phyloP scores from a whole-genome alignment of 1,139 yeast species.

The Lizanozyma gosingica region DNA sequence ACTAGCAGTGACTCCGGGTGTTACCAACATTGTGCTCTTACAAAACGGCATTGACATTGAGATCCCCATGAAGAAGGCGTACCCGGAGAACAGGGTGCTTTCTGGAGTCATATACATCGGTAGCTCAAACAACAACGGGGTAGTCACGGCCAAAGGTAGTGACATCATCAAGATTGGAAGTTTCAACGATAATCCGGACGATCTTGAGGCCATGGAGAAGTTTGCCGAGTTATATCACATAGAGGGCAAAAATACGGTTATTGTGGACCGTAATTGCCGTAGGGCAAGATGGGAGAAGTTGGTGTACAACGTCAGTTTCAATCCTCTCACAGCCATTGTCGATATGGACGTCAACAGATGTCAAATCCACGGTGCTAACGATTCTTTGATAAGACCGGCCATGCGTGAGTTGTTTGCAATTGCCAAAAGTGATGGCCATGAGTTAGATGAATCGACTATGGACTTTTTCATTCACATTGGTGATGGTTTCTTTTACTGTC shows the following conservation, averaged over 20 bases:
- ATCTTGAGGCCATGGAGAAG: slow-evolving; percentile 20
- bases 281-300: slow-evolving; percentile 65
- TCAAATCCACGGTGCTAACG: slow-evolving; percentile 45
- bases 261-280: slow-evolving; percentile 40
- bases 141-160: slow-evolving; percentile 41
- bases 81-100: slow-evolving; percentile 50
- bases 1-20: slow-evolving; percentile 8
- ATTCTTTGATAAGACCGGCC: slow-evolving; percentile 45
- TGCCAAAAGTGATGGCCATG: slow-evolving; percentile 57
- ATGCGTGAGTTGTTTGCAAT: slow-evolving; percentile 56
- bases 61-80: slow-evolving; percentile 43
- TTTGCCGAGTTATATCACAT: slow-evolving; percentile 43
- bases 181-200: slow-evolving; percentile 20
- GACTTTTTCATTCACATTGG: slow-evolving; percentile 48
- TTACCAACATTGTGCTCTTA: slow-evolving; percentile 9
- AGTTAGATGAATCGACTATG: slow-evolving; percentile 34
- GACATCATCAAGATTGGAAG: slow-evolving; percentile 52
- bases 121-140: slow-evolving; percentile 48
- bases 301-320: slow-evolving; percentile 59
- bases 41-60: slow-evolving; percentile 13
- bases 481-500: slow-evolving; percentile 57
- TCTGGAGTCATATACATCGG: slow-evolving; percentile 68
- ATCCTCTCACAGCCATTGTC: slow-evolving; percentile 49
- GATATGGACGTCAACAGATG: slow-evolving; percentile 49
- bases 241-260: slow-evolving; percentile 32